Percentiles rank a stretch among this genome's conserved stretches.
Conservation (phyloP, 148 eudicot genomes). For the Rhododendron henanense region DNA sequence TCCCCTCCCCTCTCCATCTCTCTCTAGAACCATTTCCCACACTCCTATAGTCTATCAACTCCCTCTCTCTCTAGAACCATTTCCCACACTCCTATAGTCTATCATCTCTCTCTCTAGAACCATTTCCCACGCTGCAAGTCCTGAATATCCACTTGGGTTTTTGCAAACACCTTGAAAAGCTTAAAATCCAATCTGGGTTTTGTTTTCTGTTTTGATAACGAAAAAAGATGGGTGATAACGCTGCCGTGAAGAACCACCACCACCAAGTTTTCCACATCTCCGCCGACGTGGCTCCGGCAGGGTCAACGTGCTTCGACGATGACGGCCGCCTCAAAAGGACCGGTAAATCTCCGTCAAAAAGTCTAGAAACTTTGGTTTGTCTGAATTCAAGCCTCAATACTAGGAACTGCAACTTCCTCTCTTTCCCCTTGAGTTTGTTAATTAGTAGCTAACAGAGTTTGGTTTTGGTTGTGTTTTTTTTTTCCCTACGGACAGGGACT, state of each 20-base stretch:
- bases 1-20: too few species aligned
- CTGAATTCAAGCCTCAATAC: background rate
- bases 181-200: too few species aligned
- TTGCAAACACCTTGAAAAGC: too few species aligned
- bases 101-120: too few species aligned
- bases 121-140: too few species aligned
- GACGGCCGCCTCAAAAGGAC: constrained; percentile 46
- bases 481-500: constrained; percentile 22
- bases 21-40: too few species aligned
- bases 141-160: too few species aligned
- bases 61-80: too few species aligned
- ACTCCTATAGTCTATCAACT: too few species aligned
- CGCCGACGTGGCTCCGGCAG: background rate
- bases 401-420: background rate
- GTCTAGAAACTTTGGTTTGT: background rate
- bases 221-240: constrained; percentile 24
- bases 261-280: constrained; percentile 17
- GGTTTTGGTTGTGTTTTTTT: background rate
- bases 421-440: background rate
- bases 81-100: too few species aligned
- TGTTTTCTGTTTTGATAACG: too few species aligned
- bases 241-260: constrained; percentile 10
- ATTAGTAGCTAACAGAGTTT: background rate
- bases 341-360: constrained; percentile 16
- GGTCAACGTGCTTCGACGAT: constrained; percentile 40